Percentiles rank a stretch among this genome's conserved stretches.
Evolutionary conservation across 129 eudicot species (phyloP).

Genomic region (Pseudognaphalium luteoalbum): DNA sequence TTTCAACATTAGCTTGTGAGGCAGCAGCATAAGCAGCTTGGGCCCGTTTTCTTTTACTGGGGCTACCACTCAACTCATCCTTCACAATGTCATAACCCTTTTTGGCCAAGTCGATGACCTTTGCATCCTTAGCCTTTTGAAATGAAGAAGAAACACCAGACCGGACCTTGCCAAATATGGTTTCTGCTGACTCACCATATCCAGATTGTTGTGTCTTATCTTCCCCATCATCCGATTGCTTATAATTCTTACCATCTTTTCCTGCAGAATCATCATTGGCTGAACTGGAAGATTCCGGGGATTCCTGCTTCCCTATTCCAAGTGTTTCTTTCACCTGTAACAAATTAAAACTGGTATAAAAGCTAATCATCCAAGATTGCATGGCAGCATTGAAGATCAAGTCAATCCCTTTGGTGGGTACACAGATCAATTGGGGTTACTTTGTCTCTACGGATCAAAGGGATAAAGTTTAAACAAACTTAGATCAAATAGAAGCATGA

Average conservation of each 20-base stretch:
- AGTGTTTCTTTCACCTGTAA: constrained; percentile 68
- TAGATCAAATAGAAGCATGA: not conserved
- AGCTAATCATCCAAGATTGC: not conserved
- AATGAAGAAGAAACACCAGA: constrained; percentile 64
- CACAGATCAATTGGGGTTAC: not conserved
- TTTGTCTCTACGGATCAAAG: not conserved
- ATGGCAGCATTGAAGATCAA: not conserved
- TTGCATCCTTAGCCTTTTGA: constrained; percentile 79
- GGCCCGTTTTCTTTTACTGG: constrained; percentile 64
- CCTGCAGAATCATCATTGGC: constrained; percentile 34
- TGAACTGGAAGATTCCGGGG: constrained; percentile 43
- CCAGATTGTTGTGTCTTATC: constrained; percentile 60
- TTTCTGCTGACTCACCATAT: constrained; percentile 46
- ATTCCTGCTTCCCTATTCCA: constrained; percentile 71
- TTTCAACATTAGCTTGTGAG: constrained; percentile 59
- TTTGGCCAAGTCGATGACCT: constrained; percentile 70
- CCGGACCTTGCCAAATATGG: constrained; percentile 66
- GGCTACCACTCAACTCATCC: constrained; percentile 78
- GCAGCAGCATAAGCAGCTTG: constrained; percentile 48
- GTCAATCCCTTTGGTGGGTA: not conserved
- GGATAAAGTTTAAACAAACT: not conserved
- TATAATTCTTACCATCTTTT: constrained; percentile 36
- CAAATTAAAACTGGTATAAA: constrained; percentile 10
- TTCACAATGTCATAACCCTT: constrained; percentile 79
- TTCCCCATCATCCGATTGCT: constrained; percentile 45